A percentile compares a stretch with the other conserved stretches of the same genome.
Evolutionary conservation across 257 asterid species (phyloP).

Genomic region (Prunella vulgaris): DNA sequence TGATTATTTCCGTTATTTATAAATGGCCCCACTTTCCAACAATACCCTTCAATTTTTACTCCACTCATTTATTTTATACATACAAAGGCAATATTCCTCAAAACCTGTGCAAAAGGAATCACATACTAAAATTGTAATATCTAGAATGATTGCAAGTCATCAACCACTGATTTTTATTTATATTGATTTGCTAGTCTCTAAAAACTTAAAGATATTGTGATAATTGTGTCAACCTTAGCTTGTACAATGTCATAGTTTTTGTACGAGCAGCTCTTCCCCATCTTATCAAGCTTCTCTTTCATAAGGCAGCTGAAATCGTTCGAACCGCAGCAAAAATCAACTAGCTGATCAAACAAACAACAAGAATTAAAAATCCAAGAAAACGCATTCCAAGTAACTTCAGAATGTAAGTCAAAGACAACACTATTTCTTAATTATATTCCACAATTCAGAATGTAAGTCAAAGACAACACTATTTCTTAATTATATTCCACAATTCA

Average conservation of each 20-base stretch:
- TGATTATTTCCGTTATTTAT: too few relatives aligned
- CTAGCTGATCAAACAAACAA: slow-evolving; percentile 55
- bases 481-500: neutral
- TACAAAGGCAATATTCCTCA: too few relatives aligned
- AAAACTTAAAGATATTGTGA: neutral
- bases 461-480: neutral
- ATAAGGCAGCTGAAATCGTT: slow-evolving; percentile 85
- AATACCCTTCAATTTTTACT: too few relatives aligned
- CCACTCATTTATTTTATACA: too few relatives aligned
- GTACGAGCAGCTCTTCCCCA: slow-evolving; percentile 60
- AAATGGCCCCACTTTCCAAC: too few relatives aligned
- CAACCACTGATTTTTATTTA: neutral
- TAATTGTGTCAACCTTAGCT: slow-evolving; percentile 48
- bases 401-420: neutral
- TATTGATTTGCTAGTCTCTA: neutral
- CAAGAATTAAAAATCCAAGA: neutral
- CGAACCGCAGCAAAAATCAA: slow-evolving; percentile 92
- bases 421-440: too few relatives aligned
- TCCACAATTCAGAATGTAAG: too few relatives aligned
- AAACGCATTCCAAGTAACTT: neutral
- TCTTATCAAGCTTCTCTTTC: slow-evolving; percentile 64
- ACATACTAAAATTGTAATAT: neutral
- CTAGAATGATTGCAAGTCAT: neutral
- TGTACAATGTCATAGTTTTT: slow-evolving; percentile 69
- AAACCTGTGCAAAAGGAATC: too few relatives aligned